These are phyloP conservation scores for Mycena chlorophos DNA, from an alignment of 768 basidiomycete genomes.

Conservation along the genomic window DNA sequence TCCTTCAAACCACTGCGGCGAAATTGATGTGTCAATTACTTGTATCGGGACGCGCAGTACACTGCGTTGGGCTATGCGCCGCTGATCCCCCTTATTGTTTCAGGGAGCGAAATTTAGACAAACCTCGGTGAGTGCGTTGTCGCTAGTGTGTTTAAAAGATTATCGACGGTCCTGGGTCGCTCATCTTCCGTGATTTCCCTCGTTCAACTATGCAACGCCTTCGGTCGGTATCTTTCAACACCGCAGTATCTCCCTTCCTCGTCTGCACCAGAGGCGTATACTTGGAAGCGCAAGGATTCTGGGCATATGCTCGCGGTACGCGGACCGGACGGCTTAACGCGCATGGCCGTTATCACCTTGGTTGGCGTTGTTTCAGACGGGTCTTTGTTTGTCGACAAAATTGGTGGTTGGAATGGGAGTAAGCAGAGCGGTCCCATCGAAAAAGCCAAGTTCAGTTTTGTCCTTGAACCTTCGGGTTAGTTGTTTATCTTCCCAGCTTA, in stretches of 20 bases:
- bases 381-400: not conserved
- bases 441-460: not conserved
- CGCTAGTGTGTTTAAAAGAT: too few species aligned
- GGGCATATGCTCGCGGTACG: not conserved
- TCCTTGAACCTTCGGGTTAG: not conserved
- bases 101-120: too few species aligned
- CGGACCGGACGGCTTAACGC: not conserved
- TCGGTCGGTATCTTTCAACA: not conserved
- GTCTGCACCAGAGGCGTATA: not conserved
- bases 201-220: too few species aligned
- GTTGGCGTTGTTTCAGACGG: not conserved
- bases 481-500: not conserved
- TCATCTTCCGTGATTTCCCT: too few species aligned
- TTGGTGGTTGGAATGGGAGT: not conserved
- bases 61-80: too few species aligned
- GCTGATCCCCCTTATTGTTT: too few species aligned
- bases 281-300: not conserved
- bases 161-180: too few species aligned
- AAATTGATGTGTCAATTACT: too few species aligned
- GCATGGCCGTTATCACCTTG: not conserved
- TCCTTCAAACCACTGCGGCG: too few species aligned
- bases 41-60: too few species aligned
- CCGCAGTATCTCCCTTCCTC: not conserved
- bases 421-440: not conserved
- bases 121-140: too few species aligned